Base-by-base conservation (phyloP, 306 rosid species). In the Gynostemma pentaphyllum region DNA sequence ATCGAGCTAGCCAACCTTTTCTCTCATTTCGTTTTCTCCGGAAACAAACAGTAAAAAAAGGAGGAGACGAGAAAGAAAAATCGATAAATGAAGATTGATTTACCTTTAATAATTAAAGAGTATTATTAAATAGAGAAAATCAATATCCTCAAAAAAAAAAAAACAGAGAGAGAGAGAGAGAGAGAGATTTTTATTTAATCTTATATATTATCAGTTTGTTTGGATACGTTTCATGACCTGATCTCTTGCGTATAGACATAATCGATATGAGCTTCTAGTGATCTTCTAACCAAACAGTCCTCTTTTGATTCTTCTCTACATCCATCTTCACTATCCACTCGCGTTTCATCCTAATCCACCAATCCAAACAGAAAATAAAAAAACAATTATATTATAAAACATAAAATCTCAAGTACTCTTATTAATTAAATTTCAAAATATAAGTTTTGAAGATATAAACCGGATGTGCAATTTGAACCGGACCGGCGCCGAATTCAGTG, bases 211-310 rank as follows among this genome's bases (percentile, higher is more conserved):
- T 0, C 11, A 16, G 9, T 23, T 56, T 34, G 2, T 36, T 39
- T 11, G 40, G 18, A 54, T 60, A 11, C 62, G 16, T 46, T 59
- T 77, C 72, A 70, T 11, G 87, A 81, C 24, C 79, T 73, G 22
- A 71, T 73, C 48, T 81, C 75, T 74, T 78, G 81, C 5, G 95
- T 81, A 22, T 90, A 90, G 73, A 90, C 81, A 48, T 90, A 90
- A 81, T 90, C 96, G 2, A 68, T 9, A 70, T 91, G 95, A 45
- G 91, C 97, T 1, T 22, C 68, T 15, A 85, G 72, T 0, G 91
- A 82, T 73, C 96, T 85, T 69, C 87, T 82, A 69, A 57, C 71
- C 84, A 91, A 71, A 73, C 97, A 91, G 19, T 76, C 92, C 16
- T 85, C 84, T 23, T 56, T 62, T 2, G 16, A 74, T 7, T 16